A percentile compares a stretch with the other conserved stretches of the same genome.
Evolutionary conservation across 2,329 filamentous ascomycete genomes (phyloP).

Genomic region (Ceratocystis cacaofunesta): DNA sequence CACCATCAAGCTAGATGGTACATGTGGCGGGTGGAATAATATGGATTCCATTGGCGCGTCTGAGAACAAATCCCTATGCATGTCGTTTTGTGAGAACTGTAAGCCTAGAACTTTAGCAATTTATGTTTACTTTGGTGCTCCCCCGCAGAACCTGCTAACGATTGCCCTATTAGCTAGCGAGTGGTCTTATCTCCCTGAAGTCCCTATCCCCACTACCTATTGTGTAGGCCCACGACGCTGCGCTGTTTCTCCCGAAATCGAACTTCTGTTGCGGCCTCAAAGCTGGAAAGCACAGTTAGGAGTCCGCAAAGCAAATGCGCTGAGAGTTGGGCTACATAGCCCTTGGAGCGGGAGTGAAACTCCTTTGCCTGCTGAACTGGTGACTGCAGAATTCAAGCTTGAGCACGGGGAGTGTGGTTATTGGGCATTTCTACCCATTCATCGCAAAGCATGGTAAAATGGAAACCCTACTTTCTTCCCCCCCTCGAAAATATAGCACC

Average conservation of each 20-base stretch:
- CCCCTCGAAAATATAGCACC: neutral
- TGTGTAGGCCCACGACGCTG: slow-evolving; percentile 8
- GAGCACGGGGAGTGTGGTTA: slow-evolving; percentile 11
- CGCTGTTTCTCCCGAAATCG: neutral
- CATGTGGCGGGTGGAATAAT: slow-evolving; percentile 7
- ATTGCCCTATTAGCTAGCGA: neutral
- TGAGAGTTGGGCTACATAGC: neutral
- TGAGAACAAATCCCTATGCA: neutral
- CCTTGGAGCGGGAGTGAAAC: slow-evolving; percentile 11
- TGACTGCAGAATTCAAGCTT: neutral
- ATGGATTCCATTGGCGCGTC: neutral
- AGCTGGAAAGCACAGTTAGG: slow-evolving; percentile 11
- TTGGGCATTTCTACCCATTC: slow-evolving; percentile 14
- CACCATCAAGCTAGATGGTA: slow-evolving; percentile 3
- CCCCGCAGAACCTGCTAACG: neutral
- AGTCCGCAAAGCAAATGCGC: slow-evolving; percentile 8
- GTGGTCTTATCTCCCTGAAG: slow-evolving; percentile 15
- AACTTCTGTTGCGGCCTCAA: slow-evolving; percentile 3
- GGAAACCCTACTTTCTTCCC: neutral
- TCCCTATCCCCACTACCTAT: slow-evolving; percentile 8
- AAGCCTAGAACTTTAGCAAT: neutral
- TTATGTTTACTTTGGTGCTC: no score
- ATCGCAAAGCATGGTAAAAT: slow-evolving; percentile 9
- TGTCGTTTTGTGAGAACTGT: slow-evolving; percentile 11
- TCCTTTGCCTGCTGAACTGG: slow-evolving; percentile 5